phyloP scores from a whole-genome alignment of 768 basidiomycete species.

The Trametes sanguinea region DNA sequence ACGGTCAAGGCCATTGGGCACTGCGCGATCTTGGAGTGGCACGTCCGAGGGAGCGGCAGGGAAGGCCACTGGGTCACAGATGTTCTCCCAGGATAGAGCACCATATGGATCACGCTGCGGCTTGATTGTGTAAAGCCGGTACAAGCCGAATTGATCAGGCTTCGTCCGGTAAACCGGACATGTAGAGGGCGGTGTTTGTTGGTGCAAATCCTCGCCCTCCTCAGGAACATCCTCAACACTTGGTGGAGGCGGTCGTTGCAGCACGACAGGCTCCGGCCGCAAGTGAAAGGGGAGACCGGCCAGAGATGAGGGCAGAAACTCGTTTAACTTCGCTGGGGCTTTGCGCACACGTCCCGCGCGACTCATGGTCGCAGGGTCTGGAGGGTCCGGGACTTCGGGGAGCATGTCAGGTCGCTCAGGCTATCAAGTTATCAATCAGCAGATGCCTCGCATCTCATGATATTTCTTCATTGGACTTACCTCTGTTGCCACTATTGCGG shows the following conservation, averaged over 20 bases:
- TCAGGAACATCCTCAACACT: too few species aligned
- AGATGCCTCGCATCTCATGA: too few species aligned
- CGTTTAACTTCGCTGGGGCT: not conserved
- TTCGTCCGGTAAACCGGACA: not conserved
- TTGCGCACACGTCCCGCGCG: not conserved
- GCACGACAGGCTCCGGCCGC: too few species aligned
- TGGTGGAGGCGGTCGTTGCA: too few species aligned
- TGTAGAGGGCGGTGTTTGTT: too few species aligned
- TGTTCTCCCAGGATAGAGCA: not conserved
- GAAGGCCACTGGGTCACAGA: not conserved
- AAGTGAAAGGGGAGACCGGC: not conserved
- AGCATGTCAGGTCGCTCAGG: not conserved
- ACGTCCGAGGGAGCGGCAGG: not conserved
- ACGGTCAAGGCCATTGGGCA: too few species aligned
- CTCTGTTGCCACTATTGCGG: too few species aligned
- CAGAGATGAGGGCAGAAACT: constrained; percentile 4
- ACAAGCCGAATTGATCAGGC: not conserved
- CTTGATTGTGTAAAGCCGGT: not conserved
- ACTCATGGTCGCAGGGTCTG: not conserved
- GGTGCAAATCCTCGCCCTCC: too few species aligned
- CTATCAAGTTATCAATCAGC: not conserved
- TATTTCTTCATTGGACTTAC: too few species aligned
- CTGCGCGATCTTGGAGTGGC: not conserved
- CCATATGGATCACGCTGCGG: not conserved
- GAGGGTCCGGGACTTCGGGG: not conserved